Evolutionary conservation across 2,329 filamentous ascomycete species (phyloP).

Genomic region (Fonsecaea erecta): DNA sequence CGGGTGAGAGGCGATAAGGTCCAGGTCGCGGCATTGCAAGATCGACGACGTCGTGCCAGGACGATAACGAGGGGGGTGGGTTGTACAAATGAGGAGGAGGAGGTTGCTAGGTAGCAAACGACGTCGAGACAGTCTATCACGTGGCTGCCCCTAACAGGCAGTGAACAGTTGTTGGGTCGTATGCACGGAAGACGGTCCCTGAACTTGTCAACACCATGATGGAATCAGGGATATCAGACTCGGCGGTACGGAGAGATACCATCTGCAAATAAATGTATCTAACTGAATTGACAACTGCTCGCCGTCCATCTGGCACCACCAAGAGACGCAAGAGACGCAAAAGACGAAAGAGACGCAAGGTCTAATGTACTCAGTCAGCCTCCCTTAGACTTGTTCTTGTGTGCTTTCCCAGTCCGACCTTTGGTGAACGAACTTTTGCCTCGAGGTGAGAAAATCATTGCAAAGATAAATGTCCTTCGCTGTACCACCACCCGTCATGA

Average conservation of each 20-base stretch:
- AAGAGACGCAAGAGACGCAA: background rate
- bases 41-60: background rate
- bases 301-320: background rate
- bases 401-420: background rate
- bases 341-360: background rate
- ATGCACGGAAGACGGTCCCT: too few species aligned
- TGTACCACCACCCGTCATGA: conserved; percentile 1
- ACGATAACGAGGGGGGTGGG: background rate
- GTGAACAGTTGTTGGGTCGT: too few species aligned
- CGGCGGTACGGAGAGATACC: too few species aligned
- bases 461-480: background rate
- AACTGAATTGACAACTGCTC: background rate
- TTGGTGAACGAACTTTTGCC: background rate
- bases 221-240: background rate
- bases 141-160: background rate
- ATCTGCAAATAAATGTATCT: background rate
- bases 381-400: background rate
- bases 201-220: background rate
- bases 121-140: too few species aligned
- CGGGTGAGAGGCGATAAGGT: background rate
- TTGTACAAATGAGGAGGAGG: too few species aligned
- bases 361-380: background rate
- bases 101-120: too few species aligned
- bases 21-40: background rate
- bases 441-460: background rate